Evolutionary conservation across 225 moss, liverwort and hornwort species (phyloP).

Genomic region (Anthoceros angustus): DNA sequence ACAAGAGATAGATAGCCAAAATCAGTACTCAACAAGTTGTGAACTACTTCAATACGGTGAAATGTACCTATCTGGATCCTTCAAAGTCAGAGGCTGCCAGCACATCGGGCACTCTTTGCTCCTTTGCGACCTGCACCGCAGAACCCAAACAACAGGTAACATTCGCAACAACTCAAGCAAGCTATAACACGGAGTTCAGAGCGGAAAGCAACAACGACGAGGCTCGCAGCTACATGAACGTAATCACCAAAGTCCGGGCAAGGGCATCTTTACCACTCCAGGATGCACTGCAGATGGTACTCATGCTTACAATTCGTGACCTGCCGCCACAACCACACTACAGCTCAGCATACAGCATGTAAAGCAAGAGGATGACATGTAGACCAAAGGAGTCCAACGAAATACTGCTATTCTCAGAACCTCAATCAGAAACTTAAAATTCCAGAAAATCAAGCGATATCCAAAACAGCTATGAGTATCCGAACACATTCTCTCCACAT

Average conservation of each 20-base stretch:
- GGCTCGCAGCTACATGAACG: neutral
- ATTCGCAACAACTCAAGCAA: conserved; percentile 4
- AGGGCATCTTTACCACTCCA: conserved; percentile 47
- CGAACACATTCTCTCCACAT: neutral
- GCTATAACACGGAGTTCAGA: neutral
- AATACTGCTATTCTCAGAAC: neutral
- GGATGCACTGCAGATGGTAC: conserved; percentile 87
- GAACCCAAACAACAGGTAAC: no score
- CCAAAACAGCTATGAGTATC: neutral
- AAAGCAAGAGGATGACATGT: neutral
- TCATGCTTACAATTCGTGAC: conserved; percentile 83
- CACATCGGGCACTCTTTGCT: conserved; percentile 86
- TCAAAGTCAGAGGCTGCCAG: conserved; percentile 54
- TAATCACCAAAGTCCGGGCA: neutral
- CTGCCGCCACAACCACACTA: conserved; percentile 13
- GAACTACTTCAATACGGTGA: neutral
- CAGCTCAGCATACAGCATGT: neutral
- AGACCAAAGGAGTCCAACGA: neutral
- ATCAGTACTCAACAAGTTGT: no score
- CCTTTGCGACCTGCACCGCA: conserved; percentile 43
- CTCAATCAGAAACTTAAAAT: neutral
- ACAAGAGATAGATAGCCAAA: neutral
- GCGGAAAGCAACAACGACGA: neutral
- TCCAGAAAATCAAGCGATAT: neutral
- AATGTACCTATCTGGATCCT: conserved; percentile 53